Evolutionary conservation across 148 eudicot genomes (phyloP), one percentile per base, ranked within the genome.

Genomic region (Salicornia ramosissima): DNA sequence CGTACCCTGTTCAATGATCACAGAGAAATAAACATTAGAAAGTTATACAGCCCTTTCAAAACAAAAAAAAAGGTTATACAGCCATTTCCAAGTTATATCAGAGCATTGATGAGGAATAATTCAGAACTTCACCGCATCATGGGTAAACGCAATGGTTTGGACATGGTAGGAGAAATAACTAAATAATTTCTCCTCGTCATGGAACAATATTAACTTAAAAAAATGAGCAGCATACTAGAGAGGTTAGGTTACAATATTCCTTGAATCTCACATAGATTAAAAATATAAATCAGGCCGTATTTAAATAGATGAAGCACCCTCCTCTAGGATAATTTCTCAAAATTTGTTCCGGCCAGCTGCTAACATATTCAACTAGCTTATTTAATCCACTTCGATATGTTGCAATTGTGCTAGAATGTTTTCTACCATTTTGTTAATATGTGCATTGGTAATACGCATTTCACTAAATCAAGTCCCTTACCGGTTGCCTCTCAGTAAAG

Each of bases 1-100:
- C 98, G 87, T 45, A 94, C 97, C 89, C 98, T 94, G 83, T 65
- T 26, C 70, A 78, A 33, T 11, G 26, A 62, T 59, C 22, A 63
- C n/a, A 18, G 16, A 59, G 15, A 40, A 36, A n/a, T 25, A 58
- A 12, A 58, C 43, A 60, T 69, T 31, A 75, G 54, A 67, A 53
- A 59, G 25, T 31, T 39, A 39, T 9, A 40, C 11, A 52, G 58
- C 24, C 31, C 56, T 24, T 46, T 46, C 50, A 25, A 70, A 7
- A 25, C 33, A 33, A n/a, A n/a, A n/a, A n/a, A n/a, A n/a, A n/a
- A n/a, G n/a, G n/a, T n/a, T n/a, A n/a, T n/a, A n/a, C n/a, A n/a
- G n/a, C n/a, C n/a, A n/a, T n/a, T n/a, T n/a, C n/a, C n/a, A n/a
- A n/a, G n/a, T n/a, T n/a, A 33, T 26, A 29, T 6, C 52, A 78